phyloP scores from a whole-genome alignment of 768 basidiomycete genomes.

The Strobilomyces confusus region DNA sequence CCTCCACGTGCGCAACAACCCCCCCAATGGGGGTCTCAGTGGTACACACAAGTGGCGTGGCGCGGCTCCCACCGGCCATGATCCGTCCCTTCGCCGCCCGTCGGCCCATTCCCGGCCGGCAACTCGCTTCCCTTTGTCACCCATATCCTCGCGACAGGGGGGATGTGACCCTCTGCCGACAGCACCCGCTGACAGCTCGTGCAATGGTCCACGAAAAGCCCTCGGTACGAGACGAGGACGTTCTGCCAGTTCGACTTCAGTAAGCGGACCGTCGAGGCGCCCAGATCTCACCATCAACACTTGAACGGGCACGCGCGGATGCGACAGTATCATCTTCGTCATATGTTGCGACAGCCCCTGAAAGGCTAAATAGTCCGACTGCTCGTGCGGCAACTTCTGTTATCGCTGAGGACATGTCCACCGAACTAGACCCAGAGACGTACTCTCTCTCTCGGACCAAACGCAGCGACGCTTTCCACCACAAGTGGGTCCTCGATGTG shows the following conservation, averaged over 20 bases:
- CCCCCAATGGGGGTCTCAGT: constrained; percentile 9
- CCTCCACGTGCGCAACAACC: background rate
- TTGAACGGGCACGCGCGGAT: constrained; percentile 51
- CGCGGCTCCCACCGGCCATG: constrained; percentile 45
- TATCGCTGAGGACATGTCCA: background rate
- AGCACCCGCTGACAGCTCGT: constrained; percentile 59
- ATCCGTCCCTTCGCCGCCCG: background rate
- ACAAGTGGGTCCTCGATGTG: constrained; percentile 36
- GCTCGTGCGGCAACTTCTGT: constrained; percentile 65
- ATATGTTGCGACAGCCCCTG: constrained; percentile 66
- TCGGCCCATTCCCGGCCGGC: background rate
- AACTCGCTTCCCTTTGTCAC: constrained; percentile 20
- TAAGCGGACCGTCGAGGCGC: background rate
- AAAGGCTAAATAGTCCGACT: constrained; percentile 64
- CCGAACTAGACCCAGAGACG: background rate
- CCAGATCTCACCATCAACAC: constrained; percentile 41
- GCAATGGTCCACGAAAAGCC: constrained; percentile 61
- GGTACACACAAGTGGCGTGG: constrained; percentile 44
- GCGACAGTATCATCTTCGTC: constrained; percentile 51
- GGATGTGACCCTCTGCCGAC: constrained; percentile 66
- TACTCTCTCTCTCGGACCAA: constrained; percentile 73
- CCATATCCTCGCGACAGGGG: constrained; percentile 65
- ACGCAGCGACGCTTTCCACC: constrained; percentile 63
- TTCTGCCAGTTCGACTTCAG: constrained; percentile 31
- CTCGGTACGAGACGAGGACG: constrained; percentile 53